A percentile compares a stretch with the other conserved stretches of the same genome.
Evolutionary conservation across 139 green algal species (phyloP).

Genomic region (Ulvella scutata): DNA sequence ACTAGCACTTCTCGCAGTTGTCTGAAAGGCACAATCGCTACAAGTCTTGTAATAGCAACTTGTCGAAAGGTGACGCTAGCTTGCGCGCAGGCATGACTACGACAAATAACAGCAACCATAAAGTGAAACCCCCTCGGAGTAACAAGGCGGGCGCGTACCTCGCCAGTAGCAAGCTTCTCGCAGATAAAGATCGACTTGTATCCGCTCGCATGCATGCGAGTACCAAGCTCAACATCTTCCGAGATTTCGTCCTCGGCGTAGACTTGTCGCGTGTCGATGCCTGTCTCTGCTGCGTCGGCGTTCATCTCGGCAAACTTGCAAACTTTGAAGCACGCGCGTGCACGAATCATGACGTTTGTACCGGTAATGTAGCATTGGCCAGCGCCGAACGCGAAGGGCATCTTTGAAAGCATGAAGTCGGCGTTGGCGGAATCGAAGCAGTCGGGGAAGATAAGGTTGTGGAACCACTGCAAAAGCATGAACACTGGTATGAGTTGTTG

Average conservation of each 20-base stretch:
- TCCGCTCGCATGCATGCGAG: background rate
- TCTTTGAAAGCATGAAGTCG: background rate
- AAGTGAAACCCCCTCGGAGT: too few relatives aligned
- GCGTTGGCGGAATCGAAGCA: background rate
- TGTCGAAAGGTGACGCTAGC: too few relatives aligned
- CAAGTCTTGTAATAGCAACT: too few relatives aligned
- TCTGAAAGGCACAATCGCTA: too few relatives aligned
- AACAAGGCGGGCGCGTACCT: too few relatives aligned
- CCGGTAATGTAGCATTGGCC: background rate
- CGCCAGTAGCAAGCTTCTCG: background rate
- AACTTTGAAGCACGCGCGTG: background rate
- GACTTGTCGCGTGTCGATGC: background rate
- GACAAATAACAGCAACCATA: too few relatives aligned
- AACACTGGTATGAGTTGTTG: too few relatives aligned
- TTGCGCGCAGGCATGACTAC: too few relatives aligned
- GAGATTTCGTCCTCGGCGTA: background rate
- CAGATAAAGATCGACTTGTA: background rate
- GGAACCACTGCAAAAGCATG: constrained; percentile 4
- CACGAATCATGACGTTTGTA: constrained; percentile 2
- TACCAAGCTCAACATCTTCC: background rate
- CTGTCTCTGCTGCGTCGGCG: background rate
- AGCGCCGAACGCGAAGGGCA: background rate
- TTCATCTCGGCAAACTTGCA: background rate
- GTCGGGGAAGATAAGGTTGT: background rate
- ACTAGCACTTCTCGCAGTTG: too few relatives aligned